These are phyloP conservation scores for Phaseolus coccineus DNA, from an alignment of 331 rosid species.

Conservation along the genomic window DNA sequence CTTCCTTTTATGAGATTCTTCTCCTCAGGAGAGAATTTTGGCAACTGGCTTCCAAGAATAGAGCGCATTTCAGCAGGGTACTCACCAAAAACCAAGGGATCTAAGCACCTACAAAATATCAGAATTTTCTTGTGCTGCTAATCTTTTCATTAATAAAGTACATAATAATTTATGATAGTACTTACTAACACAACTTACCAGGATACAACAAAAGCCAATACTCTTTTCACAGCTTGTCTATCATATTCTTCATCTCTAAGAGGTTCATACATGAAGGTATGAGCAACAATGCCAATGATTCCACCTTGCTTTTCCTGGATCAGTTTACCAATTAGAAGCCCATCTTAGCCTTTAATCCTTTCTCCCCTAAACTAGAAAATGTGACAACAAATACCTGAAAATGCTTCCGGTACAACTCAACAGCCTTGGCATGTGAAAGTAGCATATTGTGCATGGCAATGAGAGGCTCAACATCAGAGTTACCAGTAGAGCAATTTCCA, in stretches of 20 bases:
- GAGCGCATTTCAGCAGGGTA: constrained; percentile 71
- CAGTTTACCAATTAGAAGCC: constrained; percentile 14
- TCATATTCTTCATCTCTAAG: constrained; percentile 62
- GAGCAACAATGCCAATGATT: constrained; percentile 53
- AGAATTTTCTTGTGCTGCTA: background rate
- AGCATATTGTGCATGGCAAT: constrained; percentile 71
- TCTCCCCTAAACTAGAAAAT: background rate
- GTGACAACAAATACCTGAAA: constrained; percentile 57
- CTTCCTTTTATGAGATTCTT: constrained; percentile 59
- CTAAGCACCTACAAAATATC: constrained; percentile 55
- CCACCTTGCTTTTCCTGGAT: constrained; percentile 68
- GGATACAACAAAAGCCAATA: constrained; percentile 53
- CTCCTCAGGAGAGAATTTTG: constrained; percentile 55
- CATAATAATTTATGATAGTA: background rate
- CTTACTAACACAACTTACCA: constrained; percentile 53
- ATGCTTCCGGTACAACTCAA: constrained; percentile 55
- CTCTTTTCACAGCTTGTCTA: constrained; percentile 56
- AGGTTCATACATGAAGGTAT: constrained; percentile 67
- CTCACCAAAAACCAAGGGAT: constrained; percentile 69
- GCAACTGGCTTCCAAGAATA: constrained; percentile 60
- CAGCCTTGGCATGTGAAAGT: constrained; percentile 74
- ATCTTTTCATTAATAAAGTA: background rate
- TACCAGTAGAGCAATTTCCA: constrained; percentile 69
- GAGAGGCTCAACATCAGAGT: constrained; percentile 76
- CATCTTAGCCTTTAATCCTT: background rate